Conservation (phyloP, 306 rosid species). For the Macrotyloma uniflorum region DNA sequence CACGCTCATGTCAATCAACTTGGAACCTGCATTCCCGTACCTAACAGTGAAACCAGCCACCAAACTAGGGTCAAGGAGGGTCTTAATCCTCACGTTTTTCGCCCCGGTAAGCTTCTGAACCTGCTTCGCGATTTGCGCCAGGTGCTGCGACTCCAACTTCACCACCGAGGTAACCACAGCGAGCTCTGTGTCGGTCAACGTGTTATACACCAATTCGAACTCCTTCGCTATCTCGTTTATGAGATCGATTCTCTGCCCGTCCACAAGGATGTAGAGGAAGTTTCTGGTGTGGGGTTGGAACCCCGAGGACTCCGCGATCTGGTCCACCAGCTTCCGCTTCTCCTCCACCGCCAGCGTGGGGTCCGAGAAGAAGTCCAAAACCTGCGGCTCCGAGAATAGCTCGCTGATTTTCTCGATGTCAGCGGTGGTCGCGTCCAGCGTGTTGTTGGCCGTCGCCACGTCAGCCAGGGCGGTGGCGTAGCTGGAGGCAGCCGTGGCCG, state of each 20-base stretch:
- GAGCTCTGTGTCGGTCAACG: slow-evolving; percentile 63
- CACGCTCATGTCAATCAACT: slow-evolving; percentile 89
- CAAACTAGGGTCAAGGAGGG: slow-evolving; percentile 66
- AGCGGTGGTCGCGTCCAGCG: slow-evolving; percentile 68
- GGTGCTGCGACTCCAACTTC: slow-evolving; percentile 79
- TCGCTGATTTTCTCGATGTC: slow-evolving; percentile 79
- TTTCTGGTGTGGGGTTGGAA: slow-evolving; percentile 65
- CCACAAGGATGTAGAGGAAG: slow-evolving; percentile 75
- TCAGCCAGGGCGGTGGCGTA: slow-evolving; percentile 85
- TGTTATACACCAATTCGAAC: slow-evolving; percentile 67
- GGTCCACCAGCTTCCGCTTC: slow-evolving; percentile 55
- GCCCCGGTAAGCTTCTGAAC: slow-evolving; percentile 94
- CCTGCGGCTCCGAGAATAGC: slow-evolving; percentile 53
- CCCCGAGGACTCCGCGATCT: slow-evolving; percentile 48
- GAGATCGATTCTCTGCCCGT: slow-evolving; percentile 58
- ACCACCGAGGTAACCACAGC: slow-evolving; percentile 92
- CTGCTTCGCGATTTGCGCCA: slow-evolving; percentile 94
- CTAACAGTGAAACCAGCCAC: slow-evolving; percentile 90
- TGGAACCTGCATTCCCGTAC: slow-evolving; percentile 76
- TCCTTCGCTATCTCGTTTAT: slow-evolving; percentile 64
- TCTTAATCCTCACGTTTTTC: slow-evolving; percentile 79
- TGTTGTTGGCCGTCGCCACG: slow-evolving; percentile 57
- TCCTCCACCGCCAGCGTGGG: slow-evolving; percentile 53
- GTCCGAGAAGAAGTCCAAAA: slow-evolving; percentile 59
- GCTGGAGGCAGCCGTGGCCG: slow-evolving; percentile 62